Conservation (phyloP, 345 rosid genomes). For the Viola odorata region DNA sequence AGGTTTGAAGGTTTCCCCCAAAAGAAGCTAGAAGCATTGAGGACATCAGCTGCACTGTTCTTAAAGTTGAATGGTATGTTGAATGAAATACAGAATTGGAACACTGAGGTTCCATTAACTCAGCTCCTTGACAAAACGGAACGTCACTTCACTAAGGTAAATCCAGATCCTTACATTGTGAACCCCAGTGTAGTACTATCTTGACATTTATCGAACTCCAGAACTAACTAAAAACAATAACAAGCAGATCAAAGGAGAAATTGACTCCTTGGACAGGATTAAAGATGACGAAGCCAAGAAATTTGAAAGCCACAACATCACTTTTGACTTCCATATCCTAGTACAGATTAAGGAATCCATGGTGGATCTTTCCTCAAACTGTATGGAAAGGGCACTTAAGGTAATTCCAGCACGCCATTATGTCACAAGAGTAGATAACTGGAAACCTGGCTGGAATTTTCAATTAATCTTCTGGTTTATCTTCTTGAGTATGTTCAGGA, state of each 20-base stretch:
- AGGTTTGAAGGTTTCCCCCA: slow-evolving; percentile 84
- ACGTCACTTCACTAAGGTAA: slow-evolving; percentile 74
- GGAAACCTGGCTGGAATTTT: not conserved
- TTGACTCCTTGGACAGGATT: slow-evolving; percentile 64
- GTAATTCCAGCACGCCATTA: slow-evolving; percentile 24
- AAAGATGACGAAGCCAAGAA: slow-evolving; percentile 84
- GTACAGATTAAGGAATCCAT: slow-evolving; percentile 65
- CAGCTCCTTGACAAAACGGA: slow-evolving; percentile 75
- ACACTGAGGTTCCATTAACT: slow-evolving; percentile 55
- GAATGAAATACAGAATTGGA: slow-evolving; percentile 58
- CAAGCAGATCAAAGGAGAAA: slow-evolving; percentile 65
- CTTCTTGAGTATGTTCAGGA: slow-evolving; percentile 39
- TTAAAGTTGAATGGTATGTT: slow-evolving; percentile 45
- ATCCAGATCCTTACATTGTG: not conserved
- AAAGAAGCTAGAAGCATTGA: slow-evolving; percentile 79
- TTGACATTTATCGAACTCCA: not conserved
- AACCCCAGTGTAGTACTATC: not conserved
- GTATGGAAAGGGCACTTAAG: slow-evolving; percentile 81
- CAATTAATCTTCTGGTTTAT: not conserved
- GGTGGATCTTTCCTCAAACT: slow-evolving; percentile 83
- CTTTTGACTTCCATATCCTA: slow-evolving; percentile 64
- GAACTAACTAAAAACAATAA: not conserved
- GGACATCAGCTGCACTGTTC: slow-evolving; percentile 65
- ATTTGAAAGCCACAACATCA: slow-evolving; percentile 58
- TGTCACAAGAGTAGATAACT: not conserved